Conservation (phyloP, 768 basidiomycete species). For the Leccinum uliginosum region DNA sequence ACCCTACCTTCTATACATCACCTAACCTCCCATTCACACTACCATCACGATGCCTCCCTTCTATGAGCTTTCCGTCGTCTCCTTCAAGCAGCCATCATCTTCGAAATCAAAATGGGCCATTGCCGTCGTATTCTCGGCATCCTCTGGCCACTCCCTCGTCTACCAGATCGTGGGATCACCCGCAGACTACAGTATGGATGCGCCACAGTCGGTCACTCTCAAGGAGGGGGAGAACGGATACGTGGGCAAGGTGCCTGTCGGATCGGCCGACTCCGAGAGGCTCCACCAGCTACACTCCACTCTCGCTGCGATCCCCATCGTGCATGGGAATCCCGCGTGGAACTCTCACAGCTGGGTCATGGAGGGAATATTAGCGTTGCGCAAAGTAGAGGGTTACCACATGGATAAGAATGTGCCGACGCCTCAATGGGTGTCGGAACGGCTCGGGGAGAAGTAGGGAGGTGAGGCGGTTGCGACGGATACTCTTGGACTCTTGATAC, state of each 20-base stretch:
- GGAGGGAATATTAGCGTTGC: constrained; percentile 28
- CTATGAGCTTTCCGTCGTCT: constrained; percentile 30
- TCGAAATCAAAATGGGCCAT: constrained; percentile 24
- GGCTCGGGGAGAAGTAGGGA: constrained; percentile 24
- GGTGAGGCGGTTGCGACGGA: constrained; percentile 5
- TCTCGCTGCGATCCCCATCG: constrained; percentile 24
- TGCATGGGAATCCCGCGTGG: constrained; percentile 27
- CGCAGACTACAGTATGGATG: constrained; percentile 29
- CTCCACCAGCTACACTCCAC: constrained; percentile 27
- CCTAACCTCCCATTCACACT: background rate
- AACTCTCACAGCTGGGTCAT: constrained; percentile 29
- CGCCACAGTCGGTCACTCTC: constrained; percentile 30
- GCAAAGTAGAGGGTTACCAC: constrained; percentile 25
- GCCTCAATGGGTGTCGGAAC: constrained; percentile 26
- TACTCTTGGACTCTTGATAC: constrained; percentile 20
- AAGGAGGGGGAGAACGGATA: constrained; percentile 29
- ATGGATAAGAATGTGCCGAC: constrained; percentile 31
- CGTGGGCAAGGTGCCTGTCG: constrained; percentile 19
- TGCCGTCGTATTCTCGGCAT: constrained; percentile 25
- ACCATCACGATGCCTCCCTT: constrained; percentile 28
- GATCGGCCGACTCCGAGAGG: constrained; percentile 26
- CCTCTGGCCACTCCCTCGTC: constrained; percentile 27
- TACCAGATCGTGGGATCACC: constrained; percentile 29
- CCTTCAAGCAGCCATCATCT: constrained; percentile 21
- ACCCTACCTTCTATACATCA: background rate